Conservation (phyloP, 2,329 filamentous ascomycete genomes). For the Stemphylium lycopersici region DNA sequence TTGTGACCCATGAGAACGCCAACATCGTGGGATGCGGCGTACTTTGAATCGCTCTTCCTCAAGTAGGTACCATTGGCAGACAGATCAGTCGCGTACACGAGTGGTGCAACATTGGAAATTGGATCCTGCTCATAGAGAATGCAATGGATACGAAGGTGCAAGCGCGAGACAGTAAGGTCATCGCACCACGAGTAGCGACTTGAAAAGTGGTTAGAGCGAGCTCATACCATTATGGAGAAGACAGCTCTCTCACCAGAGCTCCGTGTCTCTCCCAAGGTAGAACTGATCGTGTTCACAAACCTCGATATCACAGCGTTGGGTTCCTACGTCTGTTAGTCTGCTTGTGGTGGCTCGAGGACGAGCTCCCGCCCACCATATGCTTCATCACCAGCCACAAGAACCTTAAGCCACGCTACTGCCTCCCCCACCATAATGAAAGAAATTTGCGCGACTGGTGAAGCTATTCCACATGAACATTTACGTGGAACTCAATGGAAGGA, state of each 20-base stretch:
- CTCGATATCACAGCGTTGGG: constrained; percentile 30
- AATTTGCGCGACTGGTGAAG: background rate
- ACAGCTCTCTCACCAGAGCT: constrained; percentile 38
- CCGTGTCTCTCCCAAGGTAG: constrained; percentile 41
- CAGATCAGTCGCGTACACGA: constrained; percentile 56
- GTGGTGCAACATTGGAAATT: constrained; percentile 46
- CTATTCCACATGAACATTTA: background rate
- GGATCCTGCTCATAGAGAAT: constrained; percentile 53
- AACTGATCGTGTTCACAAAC: constrained; percentile 47
- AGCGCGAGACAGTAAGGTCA: constrained; percentile 50
- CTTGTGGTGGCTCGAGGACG: background rate
- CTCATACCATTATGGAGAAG: constrained; percentile 1
- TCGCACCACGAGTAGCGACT: constrained; percentile 43
- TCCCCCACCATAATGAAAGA: constrained; percentile 32
- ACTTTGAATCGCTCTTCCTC: constrained; percentile 34
- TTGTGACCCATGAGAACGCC: constrained; percentile 41
- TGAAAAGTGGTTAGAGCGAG: constrained; percentile 21
- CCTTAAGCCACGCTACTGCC: constrained; percentile 36
- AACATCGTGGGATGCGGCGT: constrained; percentile 27
- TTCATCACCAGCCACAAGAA: constrained; percentile 23
- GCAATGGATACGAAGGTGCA: constrained; percentile 55
- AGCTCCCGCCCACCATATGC: constrained; percentile 23
- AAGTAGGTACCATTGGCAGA: constrained; percentile 53
- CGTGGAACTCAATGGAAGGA: constrained; percentile 1
- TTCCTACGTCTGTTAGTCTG: constrained; percentile 34